phyloP scores from a whole-genome alignment of 164 flowering plant species.

The Protea cynaroides region DNA sequence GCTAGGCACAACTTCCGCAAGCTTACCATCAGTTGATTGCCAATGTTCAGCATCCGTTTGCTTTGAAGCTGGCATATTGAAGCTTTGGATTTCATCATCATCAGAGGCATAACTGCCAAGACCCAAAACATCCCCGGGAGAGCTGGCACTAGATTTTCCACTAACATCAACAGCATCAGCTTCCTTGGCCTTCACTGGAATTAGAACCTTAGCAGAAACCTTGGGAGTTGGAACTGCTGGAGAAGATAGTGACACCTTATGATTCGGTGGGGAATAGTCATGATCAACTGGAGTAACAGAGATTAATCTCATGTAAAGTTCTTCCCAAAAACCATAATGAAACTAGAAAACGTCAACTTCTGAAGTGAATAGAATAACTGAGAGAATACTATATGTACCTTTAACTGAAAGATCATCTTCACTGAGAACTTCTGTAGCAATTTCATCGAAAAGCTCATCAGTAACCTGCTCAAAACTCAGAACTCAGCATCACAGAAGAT shows the following conservation, averaged over 20 bases:
- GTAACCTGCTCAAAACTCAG: slow-evolving; percentile 59
- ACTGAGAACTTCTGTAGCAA: slow-evolving; percentile 77
- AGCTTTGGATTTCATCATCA: slow-evolving; percentile 44
- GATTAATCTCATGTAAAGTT: too few species aligned
- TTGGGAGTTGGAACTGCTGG: slow-evolving; percentile 35
- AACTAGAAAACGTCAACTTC: background rate
- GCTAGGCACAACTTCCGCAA: slow-evolving; percentile 17
- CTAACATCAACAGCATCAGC: slow-evolving; percentile 26
- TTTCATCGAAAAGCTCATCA: slow-evolving; percentile 96
- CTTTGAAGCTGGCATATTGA: slow-evolving; percentile 17
- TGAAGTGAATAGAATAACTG: background rate
- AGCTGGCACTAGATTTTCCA: slow-evolving; percentile 45
- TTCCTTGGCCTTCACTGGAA: slow-evolving; percentile 46
- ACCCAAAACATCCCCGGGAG: slow-evolving; percentile 71
- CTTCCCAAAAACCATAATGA: background rate
- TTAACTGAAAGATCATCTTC: slow-evolving; percentile 56
- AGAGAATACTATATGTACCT: slow-evolving; percentile 32
- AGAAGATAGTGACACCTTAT: slow-evolving; percentile 26
- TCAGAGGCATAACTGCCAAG: slow-evolving; percentile 89
- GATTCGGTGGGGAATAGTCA: slow-evolving; percentile 16
- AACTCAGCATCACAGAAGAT: slow-evolving; percentile 12
- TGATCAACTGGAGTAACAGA: slow-evolving; percentile 16
- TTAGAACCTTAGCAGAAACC: slow-evolving; percentile 53
- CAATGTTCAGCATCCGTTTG: slow-evolving; percentile 10
- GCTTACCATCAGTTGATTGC: slow-evolving; percentile 18